phyloP scores from a whole-genome alignment of 2,329 filamentous ascomycete species.

The Penicillium expansum region DNA sequence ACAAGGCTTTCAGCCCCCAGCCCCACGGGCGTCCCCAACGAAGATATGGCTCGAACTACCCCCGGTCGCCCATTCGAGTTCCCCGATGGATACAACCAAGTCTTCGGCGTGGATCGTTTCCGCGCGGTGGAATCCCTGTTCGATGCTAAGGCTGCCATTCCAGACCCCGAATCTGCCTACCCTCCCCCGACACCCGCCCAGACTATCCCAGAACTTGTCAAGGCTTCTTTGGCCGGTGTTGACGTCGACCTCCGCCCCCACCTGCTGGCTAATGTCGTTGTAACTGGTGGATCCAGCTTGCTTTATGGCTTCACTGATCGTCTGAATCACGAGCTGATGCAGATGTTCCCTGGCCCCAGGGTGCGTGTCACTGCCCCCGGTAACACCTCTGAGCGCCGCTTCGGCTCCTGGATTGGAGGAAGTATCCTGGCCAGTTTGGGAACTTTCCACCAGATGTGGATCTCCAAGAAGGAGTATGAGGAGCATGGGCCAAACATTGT shows the following conservation, averaged over 20 bases:
- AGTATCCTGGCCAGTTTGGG: constrained; percentile 93
- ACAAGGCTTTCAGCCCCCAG: constrained; percentile 57
- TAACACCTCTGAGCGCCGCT: constrained; percentile 82
- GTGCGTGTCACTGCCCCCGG: constrained; percentile 87
- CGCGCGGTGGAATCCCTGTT: constrained; percentile 85
- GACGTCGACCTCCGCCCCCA: constrained; percentile 85
- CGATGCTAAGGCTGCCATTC: constrained; percentile 74
- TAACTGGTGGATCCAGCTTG: constrained; percentile 83
- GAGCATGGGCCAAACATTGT: constrained; percentile 89
- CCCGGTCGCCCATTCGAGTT: constrained; percentile 92
- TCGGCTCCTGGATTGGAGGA: constrained; percentile 93
- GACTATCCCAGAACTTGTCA: constrained; percentile 80
- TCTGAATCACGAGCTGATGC: constrained; percentile 76
- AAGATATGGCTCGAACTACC: constrained; percentile 69
- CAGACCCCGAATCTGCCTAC: constrained; percentile 44
- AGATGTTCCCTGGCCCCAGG: constrained; percentile 78
- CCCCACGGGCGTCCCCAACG: constrained; percentile 60
- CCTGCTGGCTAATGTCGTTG: constrained; percentile 83
- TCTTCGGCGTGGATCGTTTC: constrained; percentile 87
- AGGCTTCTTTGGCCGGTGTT: constrained; percentile 70
- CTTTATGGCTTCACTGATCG: constrained; percentile 91
- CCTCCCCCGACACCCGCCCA: constrained; percentile 65
- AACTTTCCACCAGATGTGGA: constrained; percentile 99
- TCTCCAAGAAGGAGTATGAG: constrained; percentile 94
- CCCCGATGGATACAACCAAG: constrained; percentile 93